Evolutionary conservation across 2,329 filamentous ascomycete species (phyloP).

Genomic region (Beauveria pseudobassiana): DNA sequence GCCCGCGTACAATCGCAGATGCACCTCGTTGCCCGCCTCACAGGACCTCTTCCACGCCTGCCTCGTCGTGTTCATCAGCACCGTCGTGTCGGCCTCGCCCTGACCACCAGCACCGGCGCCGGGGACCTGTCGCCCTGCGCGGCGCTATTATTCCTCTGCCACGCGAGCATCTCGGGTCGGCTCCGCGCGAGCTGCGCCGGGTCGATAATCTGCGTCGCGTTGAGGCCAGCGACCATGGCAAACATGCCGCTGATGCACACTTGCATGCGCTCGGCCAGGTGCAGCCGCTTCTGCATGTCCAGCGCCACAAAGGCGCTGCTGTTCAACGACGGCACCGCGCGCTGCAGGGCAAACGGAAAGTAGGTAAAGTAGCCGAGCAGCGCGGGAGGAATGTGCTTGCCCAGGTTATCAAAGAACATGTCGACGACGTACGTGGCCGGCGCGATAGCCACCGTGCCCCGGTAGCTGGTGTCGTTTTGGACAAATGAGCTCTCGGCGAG

Average conservation of each 20-base stretch:
- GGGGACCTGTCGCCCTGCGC: slow-evolving; percentile 8
- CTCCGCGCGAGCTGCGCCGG: neutral
- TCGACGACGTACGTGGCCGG: slow-evolving; percentile 13
- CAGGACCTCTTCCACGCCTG: slow-evolving; percentile 6
- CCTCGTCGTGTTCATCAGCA: slow-evolving; percentile 4
- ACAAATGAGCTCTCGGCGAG: slow-evolving; percentile 14
- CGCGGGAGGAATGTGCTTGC: neutral
- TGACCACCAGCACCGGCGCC: slow-evolving; percentile 14
- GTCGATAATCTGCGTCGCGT: neutral
- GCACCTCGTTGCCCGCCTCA: slow-evolving; percentile 10
- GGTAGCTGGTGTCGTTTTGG: neutral
- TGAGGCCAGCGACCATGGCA: neutral
- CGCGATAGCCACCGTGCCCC: slow-evolving; percentile 13
- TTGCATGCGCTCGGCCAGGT: slow-evolving; percentile 5
- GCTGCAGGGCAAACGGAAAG: slow-evolving; percentile 1
- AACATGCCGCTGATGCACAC: slow-evolving; percentile 12
- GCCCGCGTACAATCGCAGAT: slow-evolving; percentile 7
- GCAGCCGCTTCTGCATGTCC: neutral
- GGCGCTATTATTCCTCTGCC: slow-evolving; percentile 6
- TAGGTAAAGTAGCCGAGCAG: slow-evolving; percentile 3
- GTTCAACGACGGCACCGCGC: neutral
- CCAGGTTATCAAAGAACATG: slow-evolving; percentile 7
- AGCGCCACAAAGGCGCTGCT: neutral
- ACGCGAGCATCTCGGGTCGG: neutral
- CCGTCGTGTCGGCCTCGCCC: slow-evolving; percentile 10